Evolutionary conservation across 2,329 filamentous ascomycete genomes (phyloP).

Genomic region (Trichocomaceae sp.): DNA sequence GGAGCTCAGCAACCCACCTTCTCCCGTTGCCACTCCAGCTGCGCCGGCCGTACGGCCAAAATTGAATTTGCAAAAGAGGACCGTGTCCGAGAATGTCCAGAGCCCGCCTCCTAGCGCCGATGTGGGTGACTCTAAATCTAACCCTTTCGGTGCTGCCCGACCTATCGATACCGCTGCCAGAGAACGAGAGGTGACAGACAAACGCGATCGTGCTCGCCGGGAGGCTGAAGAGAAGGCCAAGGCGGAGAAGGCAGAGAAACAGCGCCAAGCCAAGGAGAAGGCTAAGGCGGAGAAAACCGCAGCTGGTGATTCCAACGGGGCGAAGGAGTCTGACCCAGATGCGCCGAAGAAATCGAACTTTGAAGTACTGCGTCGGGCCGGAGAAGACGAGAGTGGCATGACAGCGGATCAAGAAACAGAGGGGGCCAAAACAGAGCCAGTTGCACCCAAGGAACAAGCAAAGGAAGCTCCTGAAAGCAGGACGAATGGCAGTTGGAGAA

Average conservation of each 20-base stretch:
- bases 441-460: conserved; percentile 51
- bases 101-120: conserved; percentile 33
- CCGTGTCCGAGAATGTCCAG: conserved; percentile 66
- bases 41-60: conserved; percentile 64
- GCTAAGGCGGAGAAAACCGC: conserved; percentile 29
- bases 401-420: conserved; percentile 48
- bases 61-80: conserved; percentile 84
- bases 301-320: conserved; percentile 31
- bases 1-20: conserved; percentile 69
- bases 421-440: conserved; percentile 41
- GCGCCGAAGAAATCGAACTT: conserved; percentile 44
- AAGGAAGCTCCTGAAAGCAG: conserved; percentile 38
- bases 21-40: conserved; percentile 54
- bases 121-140: conserved; percentile 66
- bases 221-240: conserved; percentile 81
- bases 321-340: conserved; percentile 36
- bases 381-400: conserved; percentile 43
- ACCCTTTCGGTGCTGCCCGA: conserved; percentile 85
- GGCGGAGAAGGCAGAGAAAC: conserved; percentile 63
- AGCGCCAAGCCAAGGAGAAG: conserved; percentile 42
- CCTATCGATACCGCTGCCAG: conserved; percentile 89
- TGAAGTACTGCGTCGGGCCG: conserved; percentile 50
- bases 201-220: conserved; percentile 75
- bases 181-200: conserved; percentile 87
- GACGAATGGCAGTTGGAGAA: conserved; percentile 38